Evolutionary conservation across 495 filamentous ascomycete genomes (phyloP).

Genomic region (Friedmanniomyces simplex): DNA sequence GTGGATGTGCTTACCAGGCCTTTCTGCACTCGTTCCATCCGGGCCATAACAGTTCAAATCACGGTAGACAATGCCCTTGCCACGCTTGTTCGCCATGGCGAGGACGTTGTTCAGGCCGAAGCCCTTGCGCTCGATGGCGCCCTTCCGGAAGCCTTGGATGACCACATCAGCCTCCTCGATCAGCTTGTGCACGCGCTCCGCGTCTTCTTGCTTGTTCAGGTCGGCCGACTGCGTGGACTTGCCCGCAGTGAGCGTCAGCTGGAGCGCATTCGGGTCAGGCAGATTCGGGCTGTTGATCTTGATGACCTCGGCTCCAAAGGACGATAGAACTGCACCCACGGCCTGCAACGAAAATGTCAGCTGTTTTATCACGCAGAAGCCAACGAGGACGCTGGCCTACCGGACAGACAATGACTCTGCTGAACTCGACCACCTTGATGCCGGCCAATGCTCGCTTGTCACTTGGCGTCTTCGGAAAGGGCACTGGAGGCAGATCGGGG

Average conservation of each 20-base stretch:
- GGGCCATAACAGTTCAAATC: constrained; percentile 48
- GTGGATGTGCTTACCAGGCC: constrained; percentile 9
- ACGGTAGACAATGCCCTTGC: constrained; percentile 38
- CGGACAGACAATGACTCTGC: constrained; percentile 48
- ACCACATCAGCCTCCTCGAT: constrained; percentile 47
- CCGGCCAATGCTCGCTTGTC: constrained; percentile 34
- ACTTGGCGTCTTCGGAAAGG: neutral
- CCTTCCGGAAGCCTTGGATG: constrained; percentile 44
- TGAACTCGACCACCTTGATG: constrained; percentile 48
- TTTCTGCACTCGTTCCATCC: too few relatives aligned
- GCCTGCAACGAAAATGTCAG: constrained; percentile 15
- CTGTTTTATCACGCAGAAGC: too few relatives aligned
- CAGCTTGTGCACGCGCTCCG: constrained; percentile 33
- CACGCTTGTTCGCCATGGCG: constrained; percentile 37
- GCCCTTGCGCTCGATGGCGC: constrained; percentile 41
- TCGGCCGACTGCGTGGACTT: constrained; percentile 45
- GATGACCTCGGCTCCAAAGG: constrained; percentile 51
- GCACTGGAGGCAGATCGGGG: neutral
- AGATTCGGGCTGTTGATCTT: constrained; percentile 43
- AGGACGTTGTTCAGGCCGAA: constrained; percentile 39
- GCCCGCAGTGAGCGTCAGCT: constrained; percentile 43
- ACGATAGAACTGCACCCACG: constrained; percentile 41
- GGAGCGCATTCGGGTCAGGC: constrained; percentile 37
- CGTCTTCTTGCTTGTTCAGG: constrained; percentile 32
- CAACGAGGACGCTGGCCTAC: too few relatives aligned